phyloP scores from a whole-genome alignment of 1,139 yeast genomes.

The Pichia kudriavzevii region DNA sequence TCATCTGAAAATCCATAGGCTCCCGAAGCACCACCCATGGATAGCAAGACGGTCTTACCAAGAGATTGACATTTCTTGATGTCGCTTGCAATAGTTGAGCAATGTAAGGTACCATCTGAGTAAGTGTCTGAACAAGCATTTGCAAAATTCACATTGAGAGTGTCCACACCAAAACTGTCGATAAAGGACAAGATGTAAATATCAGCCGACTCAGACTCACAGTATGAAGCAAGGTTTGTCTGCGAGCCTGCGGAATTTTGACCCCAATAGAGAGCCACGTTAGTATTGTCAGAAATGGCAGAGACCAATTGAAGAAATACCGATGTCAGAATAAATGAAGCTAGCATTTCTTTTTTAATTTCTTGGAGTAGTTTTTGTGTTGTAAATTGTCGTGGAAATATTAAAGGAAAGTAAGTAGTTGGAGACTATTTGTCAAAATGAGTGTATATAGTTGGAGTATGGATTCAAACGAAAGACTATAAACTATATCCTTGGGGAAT shows the following conservation, averaged over 20 bases:
- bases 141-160: slow-evolving; percentile 58
- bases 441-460: slow-evolving; percentile 1
- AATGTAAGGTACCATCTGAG: slow-evolving; percentile 48
- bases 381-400: neutral
- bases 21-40: slow-evolving; percentile 86
- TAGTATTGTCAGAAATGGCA: slow-evolving; percentile 36
- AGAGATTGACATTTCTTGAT: slow-evolving; percentile 72
- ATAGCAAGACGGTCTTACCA: slow-evolving; percentile 73
- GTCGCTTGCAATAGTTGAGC: slow-evolving; percentile 63
- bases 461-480: neutral
- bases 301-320: slow-evolving; percentile 11
- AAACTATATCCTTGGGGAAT: neutral
- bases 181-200: slow-evolving; percentile 68
- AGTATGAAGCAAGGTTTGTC: slow-evolving; percentile 55
- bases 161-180: slow-evolving; percentile 46
- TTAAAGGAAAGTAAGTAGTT: slow-evolving; percentile 3
- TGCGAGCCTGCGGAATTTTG: slow-evolving; percentile 79
- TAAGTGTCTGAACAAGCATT: slow-evolving; percentile 51
- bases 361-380: neutral
- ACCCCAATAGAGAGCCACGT: slow-evolving; percentile 87
- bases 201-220: slow-evolving; percentile 62
- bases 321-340: slow-evolving; percentile 9
- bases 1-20: slow-evolving; percentile 65
- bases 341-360: slow-evolving; percentile 5
- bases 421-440: neutral